phyloP scores from a whole-genome alignment of 2,329 filamentous ascomycete species.

The Colletotrichum chrysophilum region DNA sequence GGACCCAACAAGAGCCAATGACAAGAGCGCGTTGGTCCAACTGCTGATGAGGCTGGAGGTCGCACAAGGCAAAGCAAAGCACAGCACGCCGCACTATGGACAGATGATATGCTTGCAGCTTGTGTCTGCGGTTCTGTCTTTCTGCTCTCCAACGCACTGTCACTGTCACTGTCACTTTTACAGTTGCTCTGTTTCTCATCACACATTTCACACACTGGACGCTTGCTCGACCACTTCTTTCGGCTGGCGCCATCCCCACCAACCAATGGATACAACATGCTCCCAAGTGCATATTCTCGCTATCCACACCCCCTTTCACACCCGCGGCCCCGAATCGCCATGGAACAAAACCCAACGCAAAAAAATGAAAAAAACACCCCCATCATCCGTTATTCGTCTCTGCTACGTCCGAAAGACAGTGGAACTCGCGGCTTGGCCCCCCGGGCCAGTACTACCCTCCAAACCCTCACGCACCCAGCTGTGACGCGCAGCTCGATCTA shows the following conservation, averaged over 20 bases:
- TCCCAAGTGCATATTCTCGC: not conserved
- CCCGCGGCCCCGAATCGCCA: not conserved
- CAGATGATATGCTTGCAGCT: not conserved
- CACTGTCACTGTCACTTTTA: not conserved
- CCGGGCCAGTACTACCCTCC: not conserved
- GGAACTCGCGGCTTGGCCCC: constrained; percentile 10
- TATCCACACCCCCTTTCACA: not conserved
- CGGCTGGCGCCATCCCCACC: not conserved
- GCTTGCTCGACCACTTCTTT: not conserved
- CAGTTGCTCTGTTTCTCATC: not conserved
- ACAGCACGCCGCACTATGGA: not conserved
- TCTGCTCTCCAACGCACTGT: not conserved
- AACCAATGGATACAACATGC: not conserved
- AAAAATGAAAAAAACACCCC: not conserved
- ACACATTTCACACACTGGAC: not conserved
- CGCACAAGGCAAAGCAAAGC: not conserved
- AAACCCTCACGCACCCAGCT: constrained; percentile 11
- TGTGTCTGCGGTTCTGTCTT: not conserved
- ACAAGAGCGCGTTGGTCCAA: not conserved
- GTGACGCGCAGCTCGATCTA: constrained; percentile 22
- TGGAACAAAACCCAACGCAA: not conserved
- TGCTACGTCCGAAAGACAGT: constrained; percentile 21
- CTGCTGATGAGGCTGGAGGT: constrained; percentile 2
- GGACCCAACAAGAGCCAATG: not conserved
- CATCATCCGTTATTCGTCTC: constrained; percentile 13